Evolutionary conservation across 495 filamentous ascomycete genomes (phyloP).

Genomic region (Penicillium salamii): DNA sequence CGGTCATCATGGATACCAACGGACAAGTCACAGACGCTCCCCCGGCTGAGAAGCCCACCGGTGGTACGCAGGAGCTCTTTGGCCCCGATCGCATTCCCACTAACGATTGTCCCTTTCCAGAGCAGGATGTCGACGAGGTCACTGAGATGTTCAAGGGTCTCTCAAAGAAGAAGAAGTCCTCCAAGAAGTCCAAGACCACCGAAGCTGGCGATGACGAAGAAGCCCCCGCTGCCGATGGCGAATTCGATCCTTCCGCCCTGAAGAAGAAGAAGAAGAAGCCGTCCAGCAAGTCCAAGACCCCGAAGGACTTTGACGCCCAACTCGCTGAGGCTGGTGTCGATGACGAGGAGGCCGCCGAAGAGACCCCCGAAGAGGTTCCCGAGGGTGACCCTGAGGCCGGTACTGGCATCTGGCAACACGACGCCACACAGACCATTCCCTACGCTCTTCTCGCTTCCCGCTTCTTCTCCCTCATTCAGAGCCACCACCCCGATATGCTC

Average conservation of each 20-base stretch:
- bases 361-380: constrained; percentile 48
- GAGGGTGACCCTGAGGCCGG: constrained; percentile 84
- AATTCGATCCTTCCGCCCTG: constrained; percentile 71
- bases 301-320: constrained; percentile 77
- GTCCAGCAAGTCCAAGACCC: constrained; percentile 55
- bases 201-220: constrained; percentile 55
- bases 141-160: constrained; percentile 77
- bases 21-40: constrained; percentile 73
- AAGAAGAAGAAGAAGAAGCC: constrained; percentile 92
- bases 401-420: constrained; percentile 90
- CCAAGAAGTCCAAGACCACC: constrained; percentile 60
- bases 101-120: constrained; percentile 27
- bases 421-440: constrained; percentile 66
- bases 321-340: constrained; percentile 71
- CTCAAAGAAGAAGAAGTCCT: constrained; percentile 79
- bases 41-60: constrained; percentile 58
- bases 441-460: neutral
- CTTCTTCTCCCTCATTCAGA: constrained; percentile 78
- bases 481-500: constrained; percentile 91
- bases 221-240: constrained; percentile 58
- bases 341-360: constrained; percentile 48
- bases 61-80: constrained; percentile 13
- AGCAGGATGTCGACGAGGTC: constrained; percentile 68
- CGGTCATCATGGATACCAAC: constrained; percentile 79
- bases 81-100: constrained; percentile 2